Conservation (phyloP, 495 filamentous ascomycete species). For the Penicillium herquei region DNA sequence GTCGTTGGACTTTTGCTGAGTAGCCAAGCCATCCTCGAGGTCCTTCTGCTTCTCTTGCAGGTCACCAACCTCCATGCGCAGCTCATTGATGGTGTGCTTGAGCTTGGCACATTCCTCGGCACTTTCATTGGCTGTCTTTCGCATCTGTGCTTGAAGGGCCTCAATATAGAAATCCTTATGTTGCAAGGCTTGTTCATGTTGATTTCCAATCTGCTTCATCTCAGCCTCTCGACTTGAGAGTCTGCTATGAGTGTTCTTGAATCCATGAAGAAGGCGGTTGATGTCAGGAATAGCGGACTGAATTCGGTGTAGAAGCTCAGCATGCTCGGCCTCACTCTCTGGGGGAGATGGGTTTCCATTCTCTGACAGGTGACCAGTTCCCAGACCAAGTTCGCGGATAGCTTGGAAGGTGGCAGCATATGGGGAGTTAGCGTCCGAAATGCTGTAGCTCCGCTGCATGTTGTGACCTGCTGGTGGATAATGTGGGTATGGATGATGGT, state of each 20-base stretch:
- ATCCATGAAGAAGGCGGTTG: conserved; percentile 44
- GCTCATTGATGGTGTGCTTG: conserved; percentile 48
- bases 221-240: conserved; percentile 44
- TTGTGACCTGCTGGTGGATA: conserved; percentile 23
- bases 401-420: conserved; percentile 35
- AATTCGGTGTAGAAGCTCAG: conserved; percentile 47
- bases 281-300: conserved; percentile 52
- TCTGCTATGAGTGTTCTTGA: conserved; percentile 44
- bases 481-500: conserved; percentile 29
- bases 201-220: conserved; percentile 45
- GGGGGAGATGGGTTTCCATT: conserved; percentile 34
- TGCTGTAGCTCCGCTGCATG: conserved; percentile 32
- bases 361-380: conserved; percentile 21
- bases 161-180: conserved; percentile 56
- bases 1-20: conserved; percentile 41
- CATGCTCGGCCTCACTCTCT: conserved; percentile 37
- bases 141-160: conserved; percentile 51
- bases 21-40: conserved; percentile 41
- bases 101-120: conserved; percentile 47
- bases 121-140: conserved; percentile 49
- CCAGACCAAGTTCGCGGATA: conserved; percentile 27
- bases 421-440: conserved; percentile 19
- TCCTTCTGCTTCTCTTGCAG: conserved; percentile 56
- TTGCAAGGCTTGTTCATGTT: conserved; percentile 47
- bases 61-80: conserved; percentile 56